Conservation (phyloP, 2,329 filamentous ascomycete genomes). For the Furcasterigmium furcatum region DNA sequence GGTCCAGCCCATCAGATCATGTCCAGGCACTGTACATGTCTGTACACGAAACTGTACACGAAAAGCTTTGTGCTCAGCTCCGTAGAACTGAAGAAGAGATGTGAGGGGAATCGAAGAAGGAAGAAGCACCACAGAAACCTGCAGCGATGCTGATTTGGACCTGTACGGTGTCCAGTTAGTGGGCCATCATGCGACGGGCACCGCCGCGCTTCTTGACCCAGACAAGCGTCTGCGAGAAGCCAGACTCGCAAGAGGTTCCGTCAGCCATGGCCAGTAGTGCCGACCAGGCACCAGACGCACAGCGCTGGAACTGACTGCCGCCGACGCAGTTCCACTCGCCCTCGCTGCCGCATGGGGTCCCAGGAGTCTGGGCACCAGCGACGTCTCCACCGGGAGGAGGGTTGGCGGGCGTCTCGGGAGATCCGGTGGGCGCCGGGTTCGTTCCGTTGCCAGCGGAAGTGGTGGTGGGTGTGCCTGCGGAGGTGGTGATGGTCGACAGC, state of each 20-base stretch:
- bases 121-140: too few species aligned
- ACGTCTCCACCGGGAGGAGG: conserved; percentile 10
- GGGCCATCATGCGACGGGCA: conserved; percentile 4
- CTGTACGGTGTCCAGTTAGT: too few species aligned
- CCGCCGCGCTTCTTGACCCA: conserved; percentile 13
- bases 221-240: conserved; percentile 19
- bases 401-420: conserved; percentile 4
- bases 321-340: conserved; percentile 58
- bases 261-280: conserved; percentile 42
- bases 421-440: conserved; percentile 3
- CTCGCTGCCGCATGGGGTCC: conserved; percentile 45
- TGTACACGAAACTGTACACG: too few species aligned
- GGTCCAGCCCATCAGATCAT: too few species aligned
- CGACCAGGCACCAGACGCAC: conserved; percentile 57
- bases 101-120: too few species aligned
- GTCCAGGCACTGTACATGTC: too few species aligned
- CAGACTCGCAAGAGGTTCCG: conserved; percentile 47
- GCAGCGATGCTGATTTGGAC: too few species aligned
- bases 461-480: conserved; percentile 7
- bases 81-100: too few species aligned
- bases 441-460: background rate
- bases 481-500: conserved; percentile 18
- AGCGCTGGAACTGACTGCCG: conserved; percentile 57
- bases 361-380: conserved; percentile 27
- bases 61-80: too few species aligned